phyloP scores from a whole-genome alignment of 176 grass and related monocot species.

The Avena insularis region DNA sequence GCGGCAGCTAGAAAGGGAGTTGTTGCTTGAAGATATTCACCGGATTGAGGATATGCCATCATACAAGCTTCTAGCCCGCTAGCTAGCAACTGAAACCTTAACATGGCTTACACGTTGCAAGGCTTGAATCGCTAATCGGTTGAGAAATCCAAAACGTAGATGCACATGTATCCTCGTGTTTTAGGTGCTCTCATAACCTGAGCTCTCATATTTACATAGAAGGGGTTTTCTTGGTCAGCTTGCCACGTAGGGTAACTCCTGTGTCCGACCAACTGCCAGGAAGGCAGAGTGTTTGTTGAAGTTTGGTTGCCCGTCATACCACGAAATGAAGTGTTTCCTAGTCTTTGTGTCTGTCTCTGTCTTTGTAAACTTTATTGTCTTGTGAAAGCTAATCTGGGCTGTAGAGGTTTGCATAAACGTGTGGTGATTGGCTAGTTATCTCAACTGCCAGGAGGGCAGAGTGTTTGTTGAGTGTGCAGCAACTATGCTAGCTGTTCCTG shows the following conservation, averaged over 20 bases:
- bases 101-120: constrained; percentile 51
- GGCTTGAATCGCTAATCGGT: constrained; percentile 40
- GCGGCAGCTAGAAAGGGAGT: constrained; percentile 79
- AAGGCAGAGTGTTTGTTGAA: constrained; percentile 16
- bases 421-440: constrained; percentile 12
- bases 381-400: constrained; percentile 44
- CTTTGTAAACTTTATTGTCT: constrained; percentile 40
- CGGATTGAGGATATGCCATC: constrained; percentile 87
- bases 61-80: constrained; percentile 76
- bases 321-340: constrained; percentile 37
- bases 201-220: constrained; percentile 48
- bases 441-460: too few relatives aligned
- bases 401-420: constrained; percentile 33
- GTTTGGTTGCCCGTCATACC: constrained; percentile 45
- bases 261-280: constrained; percentile 45
- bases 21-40: constrained; percentile 84
- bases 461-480: constrained; percentile 17
- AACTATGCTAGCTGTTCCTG: constrained; percentile 33
- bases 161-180: constrained; percentile 52
- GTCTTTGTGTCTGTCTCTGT: constrained; percentile 17
- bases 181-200: constrained; percentile 51
- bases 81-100: constrained; percentile 69
- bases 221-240: constrained; percentile 51
- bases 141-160: constrained; percentile 36
- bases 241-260: constrained; percentile 49